Percentiles rank a stretch among this genome's conserved stretches.
Evolutionary conservation across 2,329 filamentous ascomycete genomes (phyloP).

Genomic region (Penicillium sp.): DNA sequence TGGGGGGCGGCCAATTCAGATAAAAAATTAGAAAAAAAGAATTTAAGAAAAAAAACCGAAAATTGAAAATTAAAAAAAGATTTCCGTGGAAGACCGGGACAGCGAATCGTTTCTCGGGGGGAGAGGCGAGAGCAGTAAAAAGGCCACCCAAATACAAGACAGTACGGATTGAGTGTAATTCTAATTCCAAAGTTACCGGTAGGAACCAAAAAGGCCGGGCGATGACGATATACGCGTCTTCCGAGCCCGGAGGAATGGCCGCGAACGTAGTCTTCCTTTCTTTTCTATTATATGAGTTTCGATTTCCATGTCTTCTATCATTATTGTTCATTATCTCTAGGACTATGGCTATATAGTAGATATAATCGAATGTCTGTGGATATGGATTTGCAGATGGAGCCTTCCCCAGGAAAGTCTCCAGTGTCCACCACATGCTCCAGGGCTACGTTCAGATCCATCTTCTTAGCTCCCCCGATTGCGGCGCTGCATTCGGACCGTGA

Average conservation of each 20-base stretch:
- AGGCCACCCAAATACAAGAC: not conserved
- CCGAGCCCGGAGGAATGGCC: conserved; percentile 14
- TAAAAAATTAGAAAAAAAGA: conserved; percentile 11
- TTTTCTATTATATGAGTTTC: not conserved
- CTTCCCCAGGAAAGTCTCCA: not conserved
- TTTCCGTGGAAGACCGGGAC: conserved; percentile 11
- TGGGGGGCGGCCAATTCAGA: conserved; percentile 15
- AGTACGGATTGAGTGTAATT: not conserved
- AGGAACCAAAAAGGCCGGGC: not conserved
- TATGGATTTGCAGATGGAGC: not conserved
- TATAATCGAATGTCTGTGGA: not conserved
- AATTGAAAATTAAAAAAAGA: conserved; percentile 14
- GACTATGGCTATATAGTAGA: no score
- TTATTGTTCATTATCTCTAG: no score
- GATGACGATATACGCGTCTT: conserved; percentile 17
- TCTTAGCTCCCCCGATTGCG: not conserved
- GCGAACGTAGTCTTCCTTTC: conserved; percentile 3
- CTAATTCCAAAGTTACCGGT: conserved; percentile 10
- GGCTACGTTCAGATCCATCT: conserved; percentile 1
- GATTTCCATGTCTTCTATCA: no score
- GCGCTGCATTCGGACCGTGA: not conserved
- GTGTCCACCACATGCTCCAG: not conserved
- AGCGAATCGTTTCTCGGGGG: conserved; percentile 21
- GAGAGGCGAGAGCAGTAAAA: conserved; percentile 17
- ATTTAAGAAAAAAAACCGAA: conserved; percentile 16